A percentile compares a stretch with the other conserved stretches of the same genome.
Conservation (phyloP, 2,329 filamentous ascomycete species). For the Fusarium concolor region DNA sequence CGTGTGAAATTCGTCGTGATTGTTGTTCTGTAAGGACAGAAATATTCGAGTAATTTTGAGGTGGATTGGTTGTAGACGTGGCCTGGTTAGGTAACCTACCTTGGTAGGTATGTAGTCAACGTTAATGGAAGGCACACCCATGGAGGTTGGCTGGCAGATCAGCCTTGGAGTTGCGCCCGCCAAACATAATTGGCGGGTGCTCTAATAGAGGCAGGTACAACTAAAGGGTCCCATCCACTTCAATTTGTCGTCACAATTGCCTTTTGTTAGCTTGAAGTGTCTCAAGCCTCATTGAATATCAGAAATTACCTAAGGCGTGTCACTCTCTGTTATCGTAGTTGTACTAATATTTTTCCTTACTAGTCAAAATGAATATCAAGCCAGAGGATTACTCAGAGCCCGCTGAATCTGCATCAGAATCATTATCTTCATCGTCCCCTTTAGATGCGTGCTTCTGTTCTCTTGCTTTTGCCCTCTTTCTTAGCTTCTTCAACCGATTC, state of each 20-base stretch:
- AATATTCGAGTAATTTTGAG: constrained; percentile 21
- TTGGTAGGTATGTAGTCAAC: background rate
- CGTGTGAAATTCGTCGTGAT: background rate
- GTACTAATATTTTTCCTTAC: background rate
- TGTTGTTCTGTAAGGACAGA: background rate
- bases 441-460: constrained; percentile 58
- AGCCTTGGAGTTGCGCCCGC: constrained; percentile 34
- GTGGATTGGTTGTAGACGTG: constrained; percentile 26
- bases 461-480: constrained; percentile 67
- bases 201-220: constrained; percentile 2
- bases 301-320: background rate
- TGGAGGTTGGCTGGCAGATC: constrained; percentile 2
- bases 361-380: background rate
- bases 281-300: background rate
- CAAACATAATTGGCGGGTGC: constrained; percentile 41
- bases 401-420: constrained; percentile 25
- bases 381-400: constrained; percentile 24
- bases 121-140: background rate
- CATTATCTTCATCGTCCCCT: constrained; percentile 40
- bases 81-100: constrained; percentile 8
- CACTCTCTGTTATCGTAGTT: too few species aligned
- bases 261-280: background rate
- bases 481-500: constrained; percentile 70
- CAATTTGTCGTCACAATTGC: constrained; percentile 12
- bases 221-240: constrained; percentile 5